Evolutionary conservation across 306 rosid genomes (phyloP).

Genomic region (Quercus robur): DNA sequence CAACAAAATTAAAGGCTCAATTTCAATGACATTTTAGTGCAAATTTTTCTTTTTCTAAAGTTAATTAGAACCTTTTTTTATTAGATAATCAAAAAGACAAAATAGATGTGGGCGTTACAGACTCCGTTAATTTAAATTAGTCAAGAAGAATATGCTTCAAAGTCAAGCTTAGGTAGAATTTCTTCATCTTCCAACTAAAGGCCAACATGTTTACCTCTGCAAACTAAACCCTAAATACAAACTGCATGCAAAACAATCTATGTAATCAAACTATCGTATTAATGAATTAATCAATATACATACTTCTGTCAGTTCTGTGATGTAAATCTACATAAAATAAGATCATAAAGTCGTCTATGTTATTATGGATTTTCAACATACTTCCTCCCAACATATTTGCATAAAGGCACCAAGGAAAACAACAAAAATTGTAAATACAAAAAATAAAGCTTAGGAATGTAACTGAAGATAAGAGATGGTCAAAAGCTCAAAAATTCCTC

Average conservation of each 20-base stretch:
- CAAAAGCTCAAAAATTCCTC: neutral
- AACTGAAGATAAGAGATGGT: neutral
- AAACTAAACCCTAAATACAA: neutral
- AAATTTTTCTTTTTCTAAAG: too few species aligned
- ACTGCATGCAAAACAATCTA: neutral
- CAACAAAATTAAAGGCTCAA: too few species aligned
- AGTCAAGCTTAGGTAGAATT: neutral
- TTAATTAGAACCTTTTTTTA: too few species aligned
- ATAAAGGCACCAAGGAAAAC: neutral
- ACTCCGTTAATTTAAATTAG: neutral
- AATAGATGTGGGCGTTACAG: too few species aligned
- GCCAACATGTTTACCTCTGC: too few species aligned
- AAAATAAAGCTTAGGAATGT: neutral
- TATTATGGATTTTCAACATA: neutral
- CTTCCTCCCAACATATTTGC: neutral
- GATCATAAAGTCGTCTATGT: neutral
- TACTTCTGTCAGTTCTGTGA: neutral
- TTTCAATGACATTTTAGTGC: too few species aligned
- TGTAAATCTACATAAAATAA: neutral
- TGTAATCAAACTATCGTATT: neutral
- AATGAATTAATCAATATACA: neutral
- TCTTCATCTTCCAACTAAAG: neutral
- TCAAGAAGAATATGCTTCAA: neutral
- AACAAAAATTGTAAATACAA: neutral
- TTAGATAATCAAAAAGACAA: too few species aligned